These are phyloP conservation scores for Echinochloa phyllopogon DNA, from an alignment of 176 grass and related monocot genomes.

Conservation along the genomic window DNA sequence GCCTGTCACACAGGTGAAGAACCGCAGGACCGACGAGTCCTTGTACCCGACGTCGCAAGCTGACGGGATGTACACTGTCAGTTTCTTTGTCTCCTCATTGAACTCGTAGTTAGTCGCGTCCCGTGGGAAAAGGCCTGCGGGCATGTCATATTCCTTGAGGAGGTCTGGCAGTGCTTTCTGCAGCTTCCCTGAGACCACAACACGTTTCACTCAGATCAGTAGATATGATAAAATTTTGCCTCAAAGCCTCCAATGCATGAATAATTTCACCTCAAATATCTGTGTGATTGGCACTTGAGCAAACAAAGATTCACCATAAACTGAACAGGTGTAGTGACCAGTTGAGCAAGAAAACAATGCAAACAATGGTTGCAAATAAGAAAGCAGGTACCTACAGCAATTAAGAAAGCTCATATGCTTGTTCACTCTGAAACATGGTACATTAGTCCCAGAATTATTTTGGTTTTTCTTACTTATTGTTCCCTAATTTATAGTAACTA, in stretches of 20 bases:
- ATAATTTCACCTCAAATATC: not conserved
- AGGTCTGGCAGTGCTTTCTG: conserved; percentile 87
- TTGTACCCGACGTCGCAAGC: conserved; percentile 91
- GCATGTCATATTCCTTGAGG: conserved; percentile 83
- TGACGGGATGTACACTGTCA: conserved; percentile 77
- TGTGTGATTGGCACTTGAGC: not conserved
- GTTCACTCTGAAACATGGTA: not conserved
- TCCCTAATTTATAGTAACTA: not conserved
- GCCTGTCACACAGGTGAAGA: conserved; percentile 83
- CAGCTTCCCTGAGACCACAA: conserved; percentile 75
- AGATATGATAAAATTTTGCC: not conserved
- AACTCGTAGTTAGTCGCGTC: conserved; percentile 96
- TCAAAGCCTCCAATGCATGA: too few species aligned
- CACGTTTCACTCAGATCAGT: conserved; percentile 18
- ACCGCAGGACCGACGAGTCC: conserved; percentile 86
- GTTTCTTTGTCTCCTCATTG: conserved; percentile 81
- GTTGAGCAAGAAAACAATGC: conserved; percentile 38
- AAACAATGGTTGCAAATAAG: not conserved
- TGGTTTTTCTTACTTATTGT: not conserved
- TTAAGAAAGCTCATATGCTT: not conserved
- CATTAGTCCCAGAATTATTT: not conserved
- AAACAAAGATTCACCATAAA: conserved; percentile 13
- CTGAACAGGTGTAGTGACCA: not conserved
- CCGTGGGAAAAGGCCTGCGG: conserved; percentile 78
- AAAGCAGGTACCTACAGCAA: not conserved